Percentiles rank a stretch among this genome's conserved stretches.
phyloP scores from a whole-genome alignment of 257 asterid species.

The Petrea volubilis region DNA sequence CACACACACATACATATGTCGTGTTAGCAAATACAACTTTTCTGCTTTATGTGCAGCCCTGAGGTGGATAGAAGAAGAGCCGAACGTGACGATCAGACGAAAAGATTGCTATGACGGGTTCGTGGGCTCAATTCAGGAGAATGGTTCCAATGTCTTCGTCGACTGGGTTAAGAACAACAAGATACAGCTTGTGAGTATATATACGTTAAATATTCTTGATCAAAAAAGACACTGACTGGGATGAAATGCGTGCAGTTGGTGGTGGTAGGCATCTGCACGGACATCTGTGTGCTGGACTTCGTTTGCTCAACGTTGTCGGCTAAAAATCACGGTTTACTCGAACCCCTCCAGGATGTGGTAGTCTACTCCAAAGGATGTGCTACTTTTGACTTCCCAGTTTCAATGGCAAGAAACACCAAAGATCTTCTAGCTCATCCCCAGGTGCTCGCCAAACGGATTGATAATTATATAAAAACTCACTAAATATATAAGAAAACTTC shows the following conservation, averaged over 20 bases:
- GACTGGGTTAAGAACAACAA: conserved; percentile 67
- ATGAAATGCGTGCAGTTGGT: conserved; percentile 37
- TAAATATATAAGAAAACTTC: not conserved
- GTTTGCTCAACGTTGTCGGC: conserved; percentile 73
- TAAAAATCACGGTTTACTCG: conserved; percentile 53
- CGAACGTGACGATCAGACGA: conserved; percentile 60
- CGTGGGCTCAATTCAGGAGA: conserved; percentile 58
- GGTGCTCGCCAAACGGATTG: conserved; percentile 22
- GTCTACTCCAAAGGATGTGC: conserved; percentile 71
- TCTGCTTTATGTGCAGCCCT: conserved; percentile 42
- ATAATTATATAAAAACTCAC: not conserved
- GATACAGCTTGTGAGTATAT: conserved; percentile 45
- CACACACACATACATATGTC: no score
- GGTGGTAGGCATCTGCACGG: conserved; percentile 72
- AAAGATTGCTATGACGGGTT: conserved; percentile 77
- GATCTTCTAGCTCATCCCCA: conserved; percentile 59
- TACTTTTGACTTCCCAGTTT: conserved; percentile 62
- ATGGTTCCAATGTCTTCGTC: conserved; percentile 62
- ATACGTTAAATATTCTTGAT: not conserved
- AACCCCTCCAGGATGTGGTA: conserved; percentile 56
- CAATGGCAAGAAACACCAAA: conserved; percentile 45
- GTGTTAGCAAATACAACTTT: not conserved
- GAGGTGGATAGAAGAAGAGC: conserved; percentile 63
- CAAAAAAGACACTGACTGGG: not conserved
- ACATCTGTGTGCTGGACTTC: conserved; percentile 78